phyloP scores from a whole-genome alignment of 75 land plant genomes.

The Sequoiadendron giganteum region DNA sequence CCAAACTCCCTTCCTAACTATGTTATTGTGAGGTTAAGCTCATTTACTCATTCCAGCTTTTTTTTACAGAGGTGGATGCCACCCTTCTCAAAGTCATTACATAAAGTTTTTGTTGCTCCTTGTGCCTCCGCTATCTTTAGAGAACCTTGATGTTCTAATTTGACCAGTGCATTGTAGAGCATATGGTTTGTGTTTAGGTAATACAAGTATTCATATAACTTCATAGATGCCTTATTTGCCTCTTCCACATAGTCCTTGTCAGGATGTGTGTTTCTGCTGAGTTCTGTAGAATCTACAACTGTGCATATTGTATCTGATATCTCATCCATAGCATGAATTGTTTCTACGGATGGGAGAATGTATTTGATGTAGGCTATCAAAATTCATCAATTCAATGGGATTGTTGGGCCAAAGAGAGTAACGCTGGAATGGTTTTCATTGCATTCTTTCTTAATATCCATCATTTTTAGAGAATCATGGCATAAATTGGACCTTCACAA shows the following conservation, averaged over 20 bases:
- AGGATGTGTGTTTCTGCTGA: constrained; percentile 94
- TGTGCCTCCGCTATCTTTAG: constrained; percentile 70
- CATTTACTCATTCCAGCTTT: constrained; percentile 69
- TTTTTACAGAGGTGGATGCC: constrained; percentile 86
- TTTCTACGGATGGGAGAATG: constrained; percentile 71
- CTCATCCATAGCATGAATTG: constrained; percentile 84
- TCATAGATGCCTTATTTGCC: constrained; percentile 80
- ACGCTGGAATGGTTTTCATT: too few species aligned
- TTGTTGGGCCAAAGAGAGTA: too few species aligned
- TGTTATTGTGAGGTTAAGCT: constrained; percentile 74
- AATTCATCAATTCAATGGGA: too few species aligned
- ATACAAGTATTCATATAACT: constrained; percentile 79
- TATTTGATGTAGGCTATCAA: constrained; percentile 54
- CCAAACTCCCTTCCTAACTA: constrained; percentile 79
- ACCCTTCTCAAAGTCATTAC: constrained; percentile 95
- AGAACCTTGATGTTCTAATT: constrained; percentile 56
- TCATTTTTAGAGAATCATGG: too few species aligned
- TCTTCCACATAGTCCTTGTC: constrained; percentile 94
- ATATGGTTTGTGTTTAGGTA: constrained; percentile 74
- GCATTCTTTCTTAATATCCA: too few species aligned
- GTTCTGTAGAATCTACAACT: constrained; percentile 97
- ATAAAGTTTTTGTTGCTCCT: constrained; percentile 67
- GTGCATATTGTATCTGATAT: constrained; percentile 87
- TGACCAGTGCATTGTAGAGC: constrained; percentile 76
- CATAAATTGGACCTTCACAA: too few species aligned